Base-by-base conservation (phyloP, 768 basidiomycete genomes). In the Boletus fagicola region DNA sequence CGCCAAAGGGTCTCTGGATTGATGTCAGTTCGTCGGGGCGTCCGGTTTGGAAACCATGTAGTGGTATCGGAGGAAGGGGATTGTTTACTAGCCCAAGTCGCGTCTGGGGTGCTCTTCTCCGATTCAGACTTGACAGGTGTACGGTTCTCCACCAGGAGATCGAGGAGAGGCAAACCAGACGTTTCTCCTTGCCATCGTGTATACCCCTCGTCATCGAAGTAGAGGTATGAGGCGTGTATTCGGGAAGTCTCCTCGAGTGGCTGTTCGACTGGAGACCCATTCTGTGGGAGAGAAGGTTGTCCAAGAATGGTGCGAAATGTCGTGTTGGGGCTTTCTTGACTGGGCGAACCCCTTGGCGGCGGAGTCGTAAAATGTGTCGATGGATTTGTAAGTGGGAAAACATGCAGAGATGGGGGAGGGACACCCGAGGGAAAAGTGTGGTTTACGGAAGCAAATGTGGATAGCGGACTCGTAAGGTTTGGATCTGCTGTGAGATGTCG, bases 141-240 rank as follows among this genome's bases (percentile, higher is more conserved):
- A 62, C 87, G 86, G 36, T 84, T 80, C 67, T 93, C 92, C 30
- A 92, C 83, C 28, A 97, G 77, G 9, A 92, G 74, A 69, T 95
- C 91, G 28, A 95, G 81, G 5, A 96, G 81, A 6, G 94, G 94
- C 0, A 96, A 81, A 26, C 94, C 94, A 4, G 93, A 95, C 0
- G 92, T 92, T 65, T 95, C 93, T 31, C 94, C 94, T 74, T 93
- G 91, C 91, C 91, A 93, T 55, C 91, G 77, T 0, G 91, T 90
- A 67, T 86, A 89, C 3, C 91, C 91, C 68, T 92, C 90, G 66
- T 93, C 90, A 61, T 93, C 91, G 57, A 90, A 85, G 68, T 93
- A 93, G 35, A 93, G 80, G 69, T 93, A 93, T 0, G 89, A 90
- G 2, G 89, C 87, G 0, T 86, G 82, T 43, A 91, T 81, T 28